These are phyloP conservation scores for Epicoccum sorghinum DNA, from an alignment of 2,329 filamentous ascomycete genomes.

Conservation along the genomic window DNA sequence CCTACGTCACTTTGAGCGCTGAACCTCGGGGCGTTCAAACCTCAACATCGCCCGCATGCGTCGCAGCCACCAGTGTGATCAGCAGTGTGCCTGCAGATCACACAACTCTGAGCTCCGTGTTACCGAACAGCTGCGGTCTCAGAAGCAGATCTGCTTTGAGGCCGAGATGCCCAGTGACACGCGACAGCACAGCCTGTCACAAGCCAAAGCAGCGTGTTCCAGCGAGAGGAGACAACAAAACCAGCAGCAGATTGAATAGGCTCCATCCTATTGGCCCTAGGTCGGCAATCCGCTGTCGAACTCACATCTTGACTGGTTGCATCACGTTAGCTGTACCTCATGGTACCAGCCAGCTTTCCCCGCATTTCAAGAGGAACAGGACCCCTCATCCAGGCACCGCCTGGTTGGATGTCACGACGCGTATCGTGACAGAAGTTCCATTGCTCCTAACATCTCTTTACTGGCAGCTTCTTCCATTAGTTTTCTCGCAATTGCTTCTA, in stretches of 20 bases:
- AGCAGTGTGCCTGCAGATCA: slow-evolving; percentile 11
- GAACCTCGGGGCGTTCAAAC: background rate
- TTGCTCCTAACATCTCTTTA: slow-evolving; percentile 20
- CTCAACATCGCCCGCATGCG: slow-evolving; percentile 5
- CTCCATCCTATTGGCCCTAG: slow-evolving; percentile 23
- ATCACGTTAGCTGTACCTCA: slow-evolving; percentile 8
- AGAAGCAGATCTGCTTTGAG: background rate
- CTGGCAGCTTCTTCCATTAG: slow-evolving; percentile 17
- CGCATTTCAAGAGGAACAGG: slow-evolving; percentile 30
- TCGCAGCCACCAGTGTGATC: background rate
- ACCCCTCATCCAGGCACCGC: slow-evolving; percentile 33
- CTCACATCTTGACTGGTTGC: slow-evolving; percentile 19
- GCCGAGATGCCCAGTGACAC: slow-evolving; percentile 15
- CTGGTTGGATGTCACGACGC: slow-evolving; percentile 22
- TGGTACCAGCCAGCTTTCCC: slow-evolving; percentile 25
- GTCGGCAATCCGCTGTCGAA: slow-evolving; percentile 12
- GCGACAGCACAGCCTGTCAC: slow-evolving; percentile 13
- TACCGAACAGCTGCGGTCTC: slow-evolving; percentile 3
- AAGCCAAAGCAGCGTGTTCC: slow-evolving; percentile 8
- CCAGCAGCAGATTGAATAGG: slow-evolving; percentile 5
- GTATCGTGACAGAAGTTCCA: slow-evolving; percentile 9
- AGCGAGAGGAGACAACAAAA: slow-evolving; percentile 5
- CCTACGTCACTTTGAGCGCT: slow-evolving; percentile 9
- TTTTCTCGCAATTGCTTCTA: slow-evolving; percentile 1
- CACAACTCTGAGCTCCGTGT: background rate